Evolutionary conservation across 768 basidiomycete genomes (phyloP).

Genomic region (Phylloporus rhodoxanthus): DNA sequence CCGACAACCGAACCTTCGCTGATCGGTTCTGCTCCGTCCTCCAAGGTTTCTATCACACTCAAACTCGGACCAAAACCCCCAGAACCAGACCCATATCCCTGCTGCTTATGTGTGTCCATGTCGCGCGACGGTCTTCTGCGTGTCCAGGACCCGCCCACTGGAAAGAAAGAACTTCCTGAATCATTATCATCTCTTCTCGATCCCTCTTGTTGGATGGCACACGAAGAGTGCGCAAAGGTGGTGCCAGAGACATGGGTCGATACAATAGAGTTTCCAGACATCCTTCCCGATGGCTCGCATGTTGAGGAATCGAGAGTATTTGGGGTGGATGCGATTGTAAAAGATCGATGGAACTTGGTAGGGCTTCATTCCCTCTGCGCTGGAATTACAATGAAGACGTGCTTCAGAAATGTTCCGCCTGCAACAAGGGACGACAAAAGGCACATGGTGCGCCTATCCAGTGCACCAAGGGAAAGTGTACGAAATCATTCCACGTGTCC

Average conservation of each 20-base stretch:
- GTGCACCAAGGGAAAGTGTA: slow-evolving; percentile 91
- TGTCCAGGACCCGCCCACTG: slow-evolving; percentile 62
- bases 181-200: slow-evolving; percentile 18
- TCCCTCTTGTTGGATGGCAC: slow-evolving; percentile 60
- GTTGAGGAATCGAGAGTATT: slow-evolving; percentile 55
- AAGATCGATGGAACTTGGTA: slow-evolving; percentile 90
- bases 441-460: slow-evolving; percentile 81
- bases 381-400: background rate
- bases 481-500: slow-evolving; percentile 88
- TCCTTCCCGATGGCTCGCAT: slow-evolving; percentile 28
- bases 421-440: slow-evolving; percentile 61
- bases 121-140: slow-evolving; percentile 49
- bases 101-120: slow-evolving; percentile 60
- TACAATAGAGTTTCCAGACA: slow-evolving; percentile 41
- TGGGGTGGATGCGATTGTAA: slow-evolving; percentile 84
- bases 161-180: slow-evolving; percentile 48
- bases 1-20: slow-evolving; percentile 1
- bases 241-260: slow-evolving; percentile 94
- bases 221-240: slow-evolving; percentile 71
- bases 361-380: slow-evolving; percentile 22
- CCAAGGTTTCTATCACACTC: slow-evolving; percentile 52
- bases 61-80: slow-evolving; percentile 61
- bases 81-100: slow-evolving; percentile 54
- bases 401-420: slow-evolving; percentile 84
- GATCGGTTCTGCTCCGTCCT: slow-evolving; percentile 10